These are phyloP conservation scores for Naegleria fowleri DNA, from an alignment of 208 protist genomes.

Conservation along the genomic window DNA sequence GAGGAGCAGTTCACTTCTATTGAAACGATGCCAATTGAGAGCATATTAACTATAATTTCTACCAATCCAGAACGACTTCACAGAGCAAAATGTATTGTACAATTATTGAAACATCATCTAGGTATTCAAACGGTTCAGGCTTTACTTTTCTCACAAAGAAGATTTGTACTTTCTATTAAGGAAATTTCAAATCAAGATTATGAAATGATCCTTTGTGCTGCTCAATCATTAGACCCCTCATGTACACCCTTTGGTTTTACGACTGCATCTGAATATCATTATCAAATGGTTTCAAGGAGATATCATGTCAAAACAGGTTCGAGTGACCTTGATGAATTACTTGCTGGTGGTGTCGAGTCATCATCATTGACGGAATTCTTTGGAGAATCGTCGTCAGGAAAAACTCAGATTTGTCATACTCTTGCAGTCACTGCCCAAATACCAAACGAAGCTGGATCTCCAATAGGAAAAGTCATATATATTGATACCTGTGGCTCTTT, in stretches of 20 bases:
- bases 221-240: slow-evolving; percentile 89
- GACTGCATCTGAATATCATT: slow-evolving; percentile 91
- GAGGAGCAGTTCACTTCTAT: too few species aligned
- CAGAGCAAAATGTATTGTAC: too few species aligned
- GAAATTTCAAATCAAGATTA: slow-evolving; percentile 41
- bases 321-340: not conserved
- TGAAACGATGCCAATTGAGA: too few species aligned
- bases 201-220: slow-evolving; percentile 91
- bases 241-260: slow-evolving; percentile 72
- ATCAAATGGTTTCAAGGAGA: slow-evolving; percentile 62
- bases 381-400: slow-evolving; percentile 98
- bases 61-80: too few species aligned
- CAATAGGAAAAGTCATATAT: slow-evolving; percentile 97
- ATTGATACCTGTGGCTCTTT: slow-evolving; percentile 99
- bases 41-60: too few species aligned
- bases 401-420: slow-evolving; percentile 98
- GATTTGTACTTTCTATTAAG: too few species aligned
- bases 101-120: too few species aligned
- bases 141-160: too few species aligned
- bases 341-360: not conserved
- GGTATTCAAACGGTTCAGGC: too few species aligned
- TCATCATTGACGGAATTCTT: slow-evolving; percentile 83
- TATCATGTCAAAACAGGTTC: not conserved
- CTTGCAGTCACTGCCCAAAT: slow-evolving; percentile 96
- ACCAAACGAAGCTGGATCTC: slow-evolving; percentile 85